Conservation (phyloP, 2,329 filamentous ascomycete genomes). For the Diaporthe caulivora region DNA sequence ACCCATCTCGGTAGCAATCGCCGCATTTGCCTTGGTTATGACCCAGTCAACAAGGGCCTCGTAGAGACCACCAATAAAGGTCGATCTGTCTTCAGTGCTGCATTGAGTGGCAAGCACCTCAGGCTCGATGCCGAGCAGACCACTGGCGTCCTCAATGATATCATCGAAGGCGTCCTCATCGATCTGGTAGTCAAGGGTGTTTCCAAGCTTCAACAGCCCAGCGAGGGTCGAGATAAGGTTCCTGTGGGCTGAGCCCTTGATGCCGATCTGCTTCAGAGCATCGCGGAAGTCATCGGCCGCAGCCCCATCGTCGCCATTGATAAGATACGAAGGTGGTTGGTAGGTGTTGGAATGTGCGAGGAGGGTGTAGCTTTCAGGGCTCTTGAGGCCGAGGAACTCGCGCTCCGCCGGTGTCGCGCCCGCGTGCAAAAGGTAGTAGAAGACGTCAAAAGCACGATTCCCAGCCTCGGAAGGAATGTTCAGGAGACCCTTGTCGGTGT, state of each 20-base stretch:
- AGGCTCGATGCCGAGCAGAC: slow-evolving; percentile 86
- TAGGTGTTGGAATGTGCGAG: slow-evolving; percentile 89
- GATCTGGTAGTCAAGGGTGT: slow-evolving; percentile 86
- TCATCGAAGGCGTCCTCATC: slow-evolving; percentile 88
- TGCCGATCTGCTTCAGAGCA: slow-evolving; percentile 90
- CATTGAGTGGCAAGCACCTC: slow-evolving; percentile 84
- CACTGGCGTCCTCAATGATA: slow-evolving; percentile 90
- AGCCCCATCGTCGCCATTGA: slow-evolving; percentile 91
- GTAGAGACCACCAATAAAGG: slow-evolving; percentile 88
- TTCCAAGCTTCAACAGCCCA: slow-evolving; percentile 89
- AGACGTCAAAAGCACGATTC: slow-evolving; percentile 95
- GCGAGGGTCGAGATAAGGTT: slow-evolving; percentile 88
- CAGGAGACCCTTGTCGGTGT: slow-evolving; percentile 83
- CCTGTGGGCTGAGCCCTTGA: slow-evolving; percentile 86
- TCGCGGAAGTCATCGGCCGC: slow-evolving; percentile 92
- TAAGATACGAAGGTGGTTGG: slow-evolving; percentile 86
- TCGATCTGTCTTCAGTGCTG: slow-evolving; percentile 85
- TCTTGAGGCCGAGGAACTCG: slow-evolving; percentile 86
- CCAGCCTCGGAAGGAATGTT: slow-evolving; percentile 83
- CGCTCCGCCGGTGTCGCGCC: slow-evolving; percentile 89
- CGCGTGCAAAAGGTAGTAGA: slow-evolving; percentile 96
- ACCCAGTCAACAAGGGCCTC: slow-evolving; percentile 97
- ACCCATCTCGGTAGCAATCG: slow-evolving; percentile 82
- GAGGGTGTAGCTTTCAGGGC: slow-evolving; percentile 81
- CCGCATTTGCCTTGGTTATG: slow-evolving; percentile 86